phyloP scores from a whole-genome alignment of 768 basidiomycete species.

The Podaxis pistillaris region DNA sequence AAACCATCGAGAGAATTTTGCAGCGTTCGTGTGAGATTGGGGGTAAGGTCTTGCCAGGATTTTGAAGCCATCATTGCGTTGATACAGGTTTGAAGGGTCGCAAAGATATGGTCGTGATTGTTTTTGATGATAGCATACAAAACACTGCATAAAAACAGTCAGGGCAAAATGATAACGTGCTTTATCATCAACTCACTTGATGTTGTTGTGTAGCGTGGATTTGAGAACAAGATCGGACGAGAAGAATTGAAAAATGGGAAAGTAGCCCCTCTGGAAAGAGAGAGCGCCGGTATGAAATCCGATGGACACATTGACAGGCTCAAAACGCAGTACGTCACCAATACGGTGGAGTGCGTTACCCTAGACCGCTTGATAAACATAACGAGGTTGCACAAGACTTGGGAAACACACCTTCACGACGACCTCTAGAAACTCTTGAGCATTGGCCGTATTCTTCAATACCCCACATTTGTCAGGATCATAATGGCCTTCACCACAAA shows the following conservation, averaged over 20 bases:
- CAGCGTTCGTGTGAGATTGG: too few species aligned
- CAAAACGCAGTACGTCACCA: constrained; percentile 47
- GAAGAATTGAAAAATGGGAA: constrained; percentile 54
- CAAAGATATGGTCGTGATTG: constrained; percentile 41
- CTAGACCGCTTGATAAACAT: constrained; percentile 38
- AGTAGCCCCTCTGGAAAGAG: constrained; percentile 58
- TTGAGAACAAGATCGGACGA: constrained; percentile 59
- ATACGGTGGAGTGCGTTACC: constrained; percentile 51
- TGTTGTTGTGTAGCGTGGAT: constrained; percentile 47
- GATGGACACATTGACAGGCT: constrained; percentile 35
- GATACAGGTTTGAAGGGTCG: constrained; percentile 41
- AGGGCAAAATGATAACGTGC: constrained; percentile 19
- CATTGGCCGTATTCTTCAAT: constrained; percentile 41
- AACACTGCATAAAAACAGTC: constrained; percentile 1
- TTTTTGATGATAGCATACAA: constrained; percentile 45
- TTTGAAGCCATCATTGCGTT: constrained; percentile 30
- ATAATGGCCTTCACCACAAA: background rate
- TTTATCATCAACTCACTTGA: constrained; percentile 44
- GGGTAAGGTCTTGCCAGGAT: constrained; percentile 30
- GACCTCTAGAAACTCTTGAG: constrained; percentile 40
- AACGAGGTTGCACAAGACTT: constrained; percentile 36
- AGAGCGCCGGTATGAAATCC: constrained; percentile 34
- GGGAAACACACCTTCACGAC: constrained; percentile 9
- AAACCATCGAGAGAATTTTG: too few species aligned
- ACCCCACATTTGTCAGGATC: constrained; percentile 4